Evolutionary conservation across 2,329 filamentous ascomycete genomes (phyloP).

Genomic region (Exutisphaerella laricina): DNA sequence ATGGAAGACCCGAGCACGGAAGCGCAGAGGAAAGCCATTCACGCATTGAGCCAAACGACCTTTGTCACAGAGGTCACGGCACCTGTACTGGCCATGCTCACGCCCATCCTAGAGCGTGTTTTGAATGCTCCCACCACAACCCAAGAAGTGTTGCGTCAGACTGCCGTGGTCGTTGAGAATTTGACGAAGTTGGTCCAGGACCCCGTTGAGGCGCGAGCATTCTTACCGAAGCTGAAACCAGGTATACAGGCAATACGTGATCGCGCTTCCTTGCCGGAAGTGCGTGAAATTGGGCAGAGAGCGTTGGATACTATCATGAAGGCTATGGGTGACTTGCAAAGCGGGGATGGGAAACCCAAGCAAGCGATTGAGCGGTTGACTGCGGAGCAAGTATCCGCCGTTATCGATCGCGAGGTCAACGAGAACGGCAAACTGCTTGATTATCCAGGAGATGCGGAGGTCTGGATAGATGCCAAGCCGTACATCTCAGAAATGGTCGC

Average conservation of each 20-base stretch:
- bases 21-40: conserved; percentile 90
- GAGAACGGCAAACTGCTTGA: conserved; percentile 58
- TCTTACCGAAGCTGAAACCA: conserved; percentile 88
- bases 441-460: conserved; percentile 54
- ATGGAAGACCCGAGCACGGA: conserved; percentile 91
- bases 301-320: conserved; percentile 84
- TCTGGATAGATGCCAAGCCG: conserved; percentile 61
- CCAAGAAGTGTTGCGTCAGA: conserved; percentile 92
- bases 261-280: conserved; percentile 86
- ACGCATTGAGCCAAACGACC: conserved; percentile 94
- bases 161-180: conserved; percentile 95
- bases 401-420: conserved; percentile 72
- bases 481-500: conserved; percentile 82
- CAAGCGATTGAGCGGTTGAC: conserved; percentile 59
- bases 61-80: conserved; percentile 96
- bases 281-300: conserved; percentile 79
- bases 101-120: conserved; percentile 87
- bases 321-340: conserved; percentile 68
- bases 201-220: conserved; percentile 87
- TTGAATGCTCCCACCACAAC: conserved; percentile 85
- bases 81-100: conserved; percentile 87
- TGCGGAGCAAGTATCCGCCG: conserved; percentile 65
- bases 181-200: conserved; percentile 96
- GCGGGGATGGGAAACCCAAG: conserved; percentile 45
- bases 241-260: conserved; percentile 86